phyloP scores from a whole-genome alignment of 2,329 filamentous ascomycete genomes.

The Cytospora paraplurivora region DNA sequence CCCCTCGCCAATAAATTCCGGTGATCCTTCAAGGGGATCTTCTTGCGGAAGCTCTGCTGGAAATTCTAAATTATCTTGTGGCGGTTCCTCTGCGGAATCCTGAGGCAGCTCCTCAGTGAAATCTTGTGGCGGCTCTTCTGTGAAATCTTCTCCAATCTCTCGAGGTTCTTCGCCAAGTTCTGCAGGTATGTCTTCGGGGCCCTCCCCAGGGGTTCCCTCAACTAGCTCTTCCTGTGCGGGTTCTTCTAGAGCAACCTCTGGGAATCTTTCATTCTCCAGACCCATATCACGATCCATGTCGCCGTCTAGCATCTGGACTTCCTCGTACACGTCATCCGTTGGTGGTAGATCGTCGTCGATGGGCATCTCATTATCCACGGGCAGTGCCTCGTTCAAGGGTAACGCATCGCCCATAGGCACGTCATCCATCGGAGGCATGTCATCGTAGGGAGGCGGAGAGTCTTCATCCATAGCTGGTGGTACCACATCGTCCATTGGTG shows the following conservation, averaged over 20 bases:
- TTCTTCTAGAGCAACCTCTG: neutral
- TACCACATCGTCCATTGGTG: neutral
- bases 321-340: neutral
- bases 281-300: neutral
- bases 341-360: neutral
- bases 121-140: neutral
- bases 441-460: too few species aligned
- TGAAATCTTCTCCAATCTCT: neutral
- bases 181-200: neutral
- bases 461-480: neutral
- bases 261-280: neutral
- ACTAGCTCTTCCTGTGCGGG: neutral
- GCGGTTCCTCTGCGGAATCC: neutral
- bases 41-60: neutral
- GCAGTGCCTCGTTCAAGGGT: neutral
- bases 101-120: neutral
- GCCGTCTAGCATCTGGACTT: constrained; percentile 4
- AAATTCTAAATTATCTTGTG: neutral
- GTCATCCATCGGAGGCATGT: neutral
- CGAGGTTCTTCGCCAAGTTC: neutral
- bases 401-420: too few species aligned
- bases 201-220: neutral
- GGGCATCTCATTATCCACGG: neutral
- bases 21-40: neutral
- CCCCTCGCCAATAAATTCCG: neutral